A percentile compares a stretch with the other conserved stretches of the same genome.
These are phyloP conservation scores for Graphilbum fragrans DNA, from an alignment of 2,329 filamentous ascomycete genomes.

Conservation along the genomic window DNA sequence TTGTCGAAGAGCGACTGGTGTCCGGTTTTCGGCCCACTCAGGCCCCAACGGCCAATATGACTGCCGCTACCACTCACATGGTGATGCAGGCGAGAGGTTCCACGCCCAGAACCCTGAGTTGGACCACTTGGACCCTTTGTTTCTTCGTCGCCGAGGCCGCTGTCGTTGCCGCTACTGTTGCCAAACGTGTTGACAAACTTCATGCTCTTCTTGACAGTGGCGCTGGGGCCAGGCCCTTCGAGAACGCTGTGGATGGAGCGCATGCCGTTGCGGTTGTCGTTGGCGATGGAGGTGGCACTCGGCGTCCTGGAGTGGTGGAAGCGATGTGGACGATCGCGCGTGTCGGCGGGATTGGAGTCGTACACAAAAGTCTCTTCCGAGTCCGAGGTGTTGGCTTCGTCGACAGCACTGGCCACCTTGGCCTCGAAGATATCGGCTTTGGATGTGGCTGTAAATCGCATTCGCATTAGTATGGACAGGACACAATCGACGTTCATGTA, in stretches of 20 bases:
- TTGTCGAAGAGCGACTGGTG: slow-evolving; percentile 64
- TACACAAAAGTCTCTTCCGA: slow-evolving; percentile 99
- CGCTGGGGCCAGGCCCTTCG: slow-evolving; percentile 32
- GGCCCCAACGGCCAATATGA: slow-evolving; percentile 59
- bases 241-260: slow-evolving; percentile 57
- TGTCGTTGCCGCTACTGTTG: slow-evolving; percentile 40
- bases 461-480: slow-evolving; percentile 5
- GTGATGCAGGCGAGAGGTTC: slow-evolving; percentile 65
- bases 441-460: slow-evolving; percentile 60
- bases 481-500: neutral
- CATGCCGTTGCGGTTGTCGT: slow-evolving; percentile 50
- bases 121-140: slow-evolving; percentile 49
- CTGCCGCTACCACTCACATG: slow-evolving; percentile 24
- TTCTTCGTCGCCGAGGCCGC: slow-evolving; percentile 50
- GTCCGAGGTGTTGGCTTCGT: slow-evolving; percentile 91
- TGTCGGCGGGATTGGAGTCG: slow-evolving; percentile 83
- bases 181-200: slow-evolving; percentile 86
- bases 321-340: slow-evolving; percentile 50
- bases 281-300: slow-evolving; percentile 75
- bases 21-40: slow-evolving; percentile 51
- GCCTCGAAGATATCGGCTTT: slow-evolving; percentile 98
- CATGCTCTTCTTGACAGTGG: slow-evolving; percentile 81
- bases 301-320: slow-evolving; percentile 79
- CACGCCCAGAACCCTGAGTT: slow-evolving; percentile 48
- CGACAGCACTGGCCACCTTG: slow-evolving; percentile 89